Percentiles rank a stretch among this genome's conserved stretches.
Evolutionary conservation across 768 basidiomycete species (phyloP).

Genomic region (Trametes meyenii): DNA sequence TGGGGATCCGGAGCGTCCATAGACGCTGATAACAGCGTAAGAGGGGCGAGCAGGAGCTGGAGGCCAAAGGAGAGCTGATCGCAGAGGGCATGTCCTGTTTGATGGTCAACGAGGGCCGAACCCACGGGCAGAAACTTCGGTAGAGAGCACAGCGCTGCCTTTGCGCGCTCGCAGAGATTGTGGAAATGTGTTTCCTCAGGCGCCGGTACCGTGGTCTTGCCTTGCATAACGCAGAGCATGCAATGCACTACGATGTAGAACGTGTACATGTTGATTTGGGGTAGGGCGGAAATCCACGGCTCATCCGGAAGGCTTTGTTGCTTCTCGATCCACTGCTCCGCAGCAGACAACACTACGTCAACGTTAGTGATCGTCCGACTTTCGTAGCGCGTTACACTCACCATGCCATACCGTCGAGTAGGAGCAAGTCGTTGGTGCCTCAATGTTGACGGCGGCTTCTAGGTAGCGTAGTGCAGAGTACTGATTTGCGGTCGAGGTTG

Average conservation of each 20-base stretch:
- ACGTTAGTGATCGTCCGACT: not conserved
- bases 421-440: not conserved
- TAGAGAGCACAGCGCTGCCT: not conserved
- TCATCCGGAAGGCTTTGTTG: not conserved
- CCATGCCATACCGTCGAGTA: not conserved
- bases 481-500: not conserved
- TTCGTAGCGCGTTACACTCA: not conserved
- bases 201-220: not conserved
- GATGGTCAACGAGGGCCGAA: not conserved
- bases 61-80: constrained; percentile 1
- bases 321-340: constrained; percentile 7
- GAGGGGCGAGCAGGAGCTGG: not conserved
- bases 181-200: not conserved
- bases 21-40: not conserved
- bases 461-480: not conserved
- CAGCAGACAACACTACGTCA: not conserved
- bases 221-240: not conserved
- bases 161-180: not conserved
- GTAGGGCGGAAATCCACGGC: not conserved
- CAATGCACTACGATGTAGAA: constrained; percentile 7
- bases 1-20: not conserved
- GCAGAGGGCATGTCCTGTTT: not conserved
- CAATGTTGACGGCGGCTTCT: not conserved
- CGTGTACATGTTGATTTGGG: not conserved
- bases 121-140: not conserved